Evolutionary conservation across 768 basidiomycete genomes (phyloP).

Genomic region (Lanmaoa pseudosensibilis): DNA sequence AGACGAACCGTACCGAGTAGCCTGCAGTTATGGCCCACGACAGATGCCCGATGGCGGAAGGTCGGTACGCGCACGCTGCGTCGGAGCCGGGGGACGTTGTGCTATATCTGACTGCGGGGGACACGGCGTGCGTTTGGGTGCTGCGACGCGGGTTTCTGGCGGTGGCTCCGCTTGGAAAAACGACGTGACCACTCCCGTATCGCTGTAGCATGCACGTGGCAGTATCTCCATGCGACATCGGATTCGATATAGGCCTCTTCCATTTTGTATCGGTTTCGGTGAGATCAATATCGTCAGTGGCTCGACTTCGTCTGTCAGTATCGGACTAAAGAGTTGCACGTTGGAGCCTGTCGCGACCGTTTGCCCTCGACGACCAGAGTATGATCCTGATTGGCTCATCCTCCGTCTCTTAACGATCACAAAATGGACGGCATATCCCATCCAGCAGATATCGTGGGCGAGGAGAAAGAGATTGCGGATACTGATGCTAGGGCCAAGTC

Average conservation of each 20-base stretch:
- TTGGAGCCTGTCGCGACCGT: too few species aligned
- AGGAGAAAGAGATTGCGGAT: too few species aligned
- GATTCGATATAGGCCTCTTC: constrained; percentile 1
- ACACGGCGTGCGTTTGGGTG: background rate
- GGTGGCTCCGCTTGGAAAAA: constrained; percentile 10
- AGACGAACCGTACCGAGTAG: constrained; percentile 23
- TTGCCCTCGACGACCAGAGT: too few species aligned
- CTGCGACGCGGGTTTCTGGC: background rate
- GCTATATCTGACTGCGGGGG: background rate
- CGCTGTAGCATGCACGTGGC: constrained; percentile 11
- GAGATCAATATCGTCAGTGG: constrained; percentile 11
- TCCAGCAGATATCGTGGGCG: too few species aligned
- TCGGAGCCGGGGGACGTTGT: background rate
- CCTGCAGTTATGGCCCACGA: constrained; percentile 15
- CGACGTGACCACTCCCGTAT: constrained; percentile 18
- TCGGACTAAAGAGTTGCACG: too few species aligned
- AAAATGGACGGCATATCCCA: too few species aligned
- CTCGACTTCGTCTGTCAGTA: too few species aligned
- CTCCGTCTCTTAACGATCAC: too few species aligned
- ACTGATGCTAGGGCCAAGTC: too few species aligned
- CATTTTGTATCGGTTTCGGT: constrained; percentile 20
- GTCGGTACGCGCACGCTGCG: constrained; percentile 11
- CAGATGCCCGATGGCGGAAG: constrained; percentile 34
- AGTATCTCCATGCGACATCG: constrained; percentile 1
- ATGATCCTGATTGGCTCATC: too few species aligned